These are phyloP conservation scores for Magnaporthiopsis incrustans DNA, from an alignment of 2,329 filamentous ascomycete genomes.

Conservation along the genomic window DNA sequence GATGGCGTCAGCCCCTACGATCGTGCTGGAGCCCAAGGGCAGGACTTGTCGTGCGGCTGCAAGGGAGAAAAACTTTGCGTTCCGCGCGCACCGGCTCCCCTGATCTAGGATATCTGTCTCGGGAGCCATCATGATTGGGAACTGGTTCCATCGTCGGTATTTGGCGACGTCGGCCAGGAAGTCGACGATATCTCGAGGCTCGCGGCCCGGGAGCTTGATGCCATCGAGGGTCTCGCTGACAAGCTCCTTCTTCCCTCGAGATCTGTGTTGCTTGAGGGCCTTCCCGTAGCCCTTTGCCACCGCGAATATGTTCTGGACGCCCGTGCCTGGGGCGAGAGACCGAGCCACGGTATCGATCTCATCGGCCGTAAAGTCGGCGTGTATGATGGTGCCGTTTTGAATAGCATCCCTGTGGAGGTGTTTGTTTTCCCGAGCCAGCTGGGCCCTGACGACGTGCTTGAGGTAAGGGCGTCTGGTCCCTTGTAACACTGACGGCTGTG, in stretches of 20 bases:
- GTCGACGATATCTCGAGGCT: slow-evolving; percentile 23
- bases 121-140: slow-evolving; percentile 22
- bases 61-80: slow-evolving; percentile 29
- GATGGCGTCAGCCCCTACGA: slow-evolving; percentile 14
- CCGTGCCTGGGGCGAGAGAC: background rate
- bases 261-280: background rate
- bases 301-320: background rate
- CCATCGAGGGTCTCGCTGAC: slow-evolving; percentile 10
- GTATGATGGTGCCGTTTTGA: slow-evolving; percentile 20
- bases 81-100: slow-evolving; percentile 19
- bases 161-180: slow-evolving; percentile 28
- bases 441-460: background rate
- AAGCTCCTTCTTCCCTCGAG: slow-evolving; percentile 6
- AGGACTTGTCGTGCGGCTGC: slow-evolving; percentile 41
- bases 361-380: slow-evolving; percentile 36
- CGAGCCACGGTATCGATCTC: slow-evolving; percentile 23
- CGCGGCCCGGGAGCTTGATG: slow-evolving; percentile 17
- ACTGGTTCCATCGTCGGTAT: slow-evolving; percentile 11
- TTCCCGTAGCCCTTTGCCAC: background rate
- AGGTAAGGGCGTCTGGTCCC: background rate
- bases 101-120: slow-evolving; percentile 21
- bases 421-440: background rate
- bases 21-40: slow-evolving; percentile 31
- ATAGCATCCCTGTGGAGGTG: slow-evolving; percentile 1
- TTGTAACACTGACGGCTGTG: background rate